Evolutionary conservation across 805 yeast species (phyloP), one percentile per base, ranked within the genome.

Genomic region (Suhomyces sp.): DNA sequence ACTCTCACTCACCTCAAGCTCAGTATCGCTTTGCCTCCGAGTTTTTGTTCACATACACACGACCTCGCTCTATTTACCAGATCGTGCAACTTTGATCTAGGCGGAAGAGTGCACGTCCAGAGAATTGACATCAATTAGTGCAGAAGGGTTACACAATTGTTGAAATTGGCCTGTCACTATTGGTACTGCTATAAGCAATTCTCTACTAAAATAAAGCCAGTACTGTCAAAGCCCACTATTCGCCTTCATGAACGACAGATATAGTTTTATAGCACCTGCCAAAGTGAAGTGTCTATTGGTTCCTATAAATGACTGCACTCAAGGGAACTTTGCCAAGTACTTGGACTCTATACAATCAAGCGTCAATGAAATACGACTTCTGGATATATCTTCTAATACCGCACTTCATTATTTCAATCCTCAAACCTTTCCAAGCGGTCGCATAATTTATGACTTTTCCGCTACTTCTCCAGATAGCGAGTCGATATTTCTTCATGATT

Each of bases 361-460:
- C 36, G 57, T 56, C 6, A 68, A 76, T 44, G 93, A 88, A 61
- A 84, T 90, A 15, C 72, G 96, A 56, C 73, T 91, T 33, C 79
- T 87, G 23, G 97, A 91, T 65, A 79, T 93, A 9, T 77, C 90
- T 1, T 88, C 94, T 5, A 82, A 82, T 45, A 75, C 68, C 4
- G 56, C 63, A 5, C 62, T 71, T 35, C 69, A 64, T 24, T 62
- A 77, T 60, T 91, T 91, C 75, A 88, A 88, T 59, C 97, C 98
- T 1, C 94, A 86, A 62, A 86, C 87, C 0, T 88, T 83, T 61
- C 97, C 97, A 0, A 78, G 79, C 48, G 98, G 98, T 0, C 71
- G 86, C 48, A 68, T 93, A 1, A 66, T 84, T 12, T 88, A 80
- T 62, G 85, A 84, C 52, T 83, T 83, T 57, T 67, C 70, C 10